phyloP scores from a whole-genome alignment of 1,139 yeast species.

The Kodamaea fungicola region DNA sequence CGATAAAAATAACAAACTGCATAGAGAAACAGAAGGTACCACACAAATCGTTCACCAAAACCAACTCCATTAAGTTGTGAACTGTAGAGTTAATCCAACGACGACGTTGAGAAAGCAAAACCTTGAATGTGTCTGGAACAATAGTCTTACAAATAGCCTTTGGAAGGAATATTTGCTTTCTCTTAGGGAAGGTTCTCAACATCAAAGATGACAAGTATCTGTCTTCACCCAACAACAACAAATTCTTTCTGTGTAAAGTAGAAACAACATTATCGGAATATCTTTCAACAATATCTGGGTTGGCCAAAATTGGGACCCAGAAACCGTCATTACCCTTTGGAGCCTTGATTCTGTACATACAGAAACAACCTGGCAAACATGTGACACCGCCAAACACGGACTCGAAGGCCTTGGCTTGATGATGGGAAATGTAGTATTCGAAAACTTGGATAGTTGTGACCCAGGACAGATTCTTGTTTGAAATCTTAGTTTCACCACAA shows the following conservation, averaged over 20 bases:
- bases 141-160: slow-evolving; percentile 95
- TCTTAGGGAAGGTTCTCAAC: slow-evolving; percentile 89
- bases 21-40: slow-evolving; percentile 97
- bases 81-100: slow-evolving; percentile 99
- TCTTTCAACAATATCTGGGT: slow-evolving; percentile 94
- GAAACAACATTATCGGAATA: slow-evolving; percentile 87
- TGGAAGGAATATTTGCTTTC: slow-evolving; percentile 90
- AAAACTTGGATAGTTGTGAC: slow-evolving; percentile 94
- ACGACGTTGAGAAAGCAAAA: slow-evolving; percentile 89
- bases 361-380: slow-evolving; percentile 97
- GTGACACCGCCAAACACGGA: slow-evolving; percentile 96
- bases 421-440: slow-evolving; percentile 94
- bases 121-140: slow-evolving; percentile 80
- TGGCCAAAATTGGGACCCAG: slow-evolving; percentile 95
- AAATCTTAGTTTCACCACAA: slow-evolving; percentile 95
- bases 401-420: slow-evolving; percentile 94
- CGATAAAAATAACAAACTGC: slow-evolving; percentile 91
- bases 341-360: slow-evolving; percentile 90
- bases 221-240: slow-evolving; percentile 90
- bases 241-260: slow-evolving; percentile 85
- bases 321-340: slow-evolving; percentile 88
- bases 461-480: slow-evolving; percentile 84
- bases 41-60: slow-evolving; percentile 84
- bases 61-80: slow-evolving; percentile 89
- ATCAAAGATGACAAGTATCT: slow-evolving; percentile 83